Evolutionary conservation across 768 basidiomycete genomes (phyloP).

Genomic region (Agaricus sinodeliciosus): DNA sequence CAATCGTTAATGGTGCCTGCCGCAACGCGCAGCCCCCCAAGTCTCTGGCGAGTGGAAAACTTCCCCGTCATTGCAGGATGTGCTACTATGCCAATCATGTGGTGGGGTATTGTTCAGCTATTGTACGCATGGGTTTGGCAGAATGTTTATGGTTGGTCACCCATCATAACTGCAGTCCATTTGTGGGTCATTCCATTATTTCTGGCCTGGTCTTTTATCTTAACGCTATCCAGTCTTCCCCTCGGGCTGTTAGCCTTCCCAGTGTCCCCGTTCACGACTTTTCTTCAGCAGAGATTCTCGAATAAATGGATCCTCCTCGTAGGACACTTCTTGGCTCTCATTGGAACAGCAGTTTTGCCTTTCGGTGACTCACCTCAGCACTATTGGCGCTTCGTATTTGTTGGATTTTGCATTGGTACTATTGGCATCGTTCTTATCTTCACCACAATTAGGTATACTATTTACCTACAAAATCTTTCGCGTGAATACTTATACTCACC

Average conservation of each 20-base stretch:
- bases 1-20: neutral
- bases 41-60: conserved; percentile 32
- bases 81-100: conserved; percentile 30
- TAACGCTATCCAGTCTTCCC: conserved; percentile 22
- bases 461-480: conserved; percentile 14
- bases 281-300: conserved; percentile 22
- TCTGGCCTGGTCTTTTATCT: neutral
- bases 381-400: conserved; percentile 40
- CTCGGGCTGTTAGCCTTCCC: conserved; percentile 29
- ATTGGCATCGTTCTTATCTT: conserved; percentile 35
- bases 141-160: conserved; percentile 25
- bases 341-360: conserved; percentile 31
- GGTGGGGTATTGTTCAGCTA: conserved; percentile 30
- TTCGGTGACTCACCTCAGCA: conserved; percentile 27
- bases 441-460: conserved; percentile 10
- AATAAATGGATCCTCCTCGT: conserved; percentile 38
- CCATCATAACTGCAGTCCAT: conserved; percentile 31
- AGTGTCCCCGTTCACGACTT: conserved; percentile 26
- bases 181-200: conserved; percentile 17
- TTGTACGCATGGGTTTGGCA: conserved; percentile 29
- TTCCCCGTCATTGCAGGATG: conserved; percentile 28
- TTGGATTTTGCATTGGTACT: conserved; percentile 38
- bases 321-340: conserved; percentile 27
- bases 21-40: conserved; percentile 13
- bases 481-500: conserved; percentile 25